Evolutionary conservation across 805 yeast species (phyloP).

Genomic region (Ogataea henricii): DNA sequence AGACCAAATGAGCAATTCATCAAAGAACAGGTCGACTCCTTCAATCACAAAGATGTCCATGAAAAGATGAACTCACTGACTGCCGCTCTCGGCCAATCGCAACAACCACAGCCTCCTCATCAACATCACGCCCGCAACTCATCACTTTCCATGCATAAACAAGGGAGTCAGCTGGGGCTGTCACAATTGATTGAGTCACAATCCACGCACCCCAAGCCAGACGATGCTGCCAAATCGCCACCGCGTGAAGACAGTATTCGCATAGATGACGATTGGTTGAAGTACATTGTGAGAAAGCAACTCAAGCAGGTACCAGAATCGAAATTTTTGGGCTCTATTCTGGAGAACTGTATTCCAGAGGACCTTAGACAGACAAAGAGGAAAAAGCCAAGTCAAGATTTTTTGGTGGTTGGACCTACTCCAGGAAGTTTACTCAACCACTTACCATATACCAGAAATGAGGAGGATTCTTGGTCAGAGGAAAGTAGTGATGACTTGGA

Average conservation of each 20-base stretch:
- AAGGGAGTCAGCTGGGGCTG: conserved; percentile 13
- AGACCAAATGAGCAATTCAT: conserved; percentile 34
- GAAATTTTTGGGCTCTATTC: conserved; percentile 32
- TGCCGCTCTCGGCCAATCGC: conserved; percentile 35
- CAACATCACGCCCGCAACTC: not conserved
- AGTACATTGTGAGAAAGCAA: conserved; percentile 33
- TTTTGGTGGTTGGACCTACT: conserved; percentile 37
- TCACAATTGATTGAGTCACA: conserved; percentile 3
- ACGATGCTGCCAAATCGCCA: conserved; percentile 4
- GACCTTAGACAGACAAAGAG: conserved; percentile 26
- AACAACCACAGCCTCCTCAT: conserved; percentile 23
- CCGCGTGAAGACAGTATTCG: conserved; percentile 7
- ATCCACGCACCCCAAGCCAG: not conserved
- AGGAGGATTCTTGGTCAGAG: conserved; percentile 22
- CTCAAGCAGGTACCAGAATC: conserved; percentile 26
- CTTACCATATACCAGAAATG: conserved; percentile 34
- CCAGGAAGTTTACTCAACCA: conserved; percentile 34
- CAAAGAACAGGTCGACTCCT: conserved; percentile 23
- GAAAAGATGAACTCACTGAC: conserved; percentile 36
- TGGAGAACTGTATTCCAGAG: conserved; percentile 30
- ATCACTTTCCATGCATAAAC: conserved; percentile 16
- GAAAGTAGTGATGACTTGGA: conserved; percentile 1
- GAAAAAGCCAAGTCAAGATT: conserved; percentile 29
- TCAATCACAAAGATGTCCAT: conserved; percentile 27
- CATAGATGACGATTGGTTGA: conserved; percentile 38